Evolutionary conservation across 139 green algal species (phyloP).

Genomic region (Chlamydomonas sp.): DNA sequence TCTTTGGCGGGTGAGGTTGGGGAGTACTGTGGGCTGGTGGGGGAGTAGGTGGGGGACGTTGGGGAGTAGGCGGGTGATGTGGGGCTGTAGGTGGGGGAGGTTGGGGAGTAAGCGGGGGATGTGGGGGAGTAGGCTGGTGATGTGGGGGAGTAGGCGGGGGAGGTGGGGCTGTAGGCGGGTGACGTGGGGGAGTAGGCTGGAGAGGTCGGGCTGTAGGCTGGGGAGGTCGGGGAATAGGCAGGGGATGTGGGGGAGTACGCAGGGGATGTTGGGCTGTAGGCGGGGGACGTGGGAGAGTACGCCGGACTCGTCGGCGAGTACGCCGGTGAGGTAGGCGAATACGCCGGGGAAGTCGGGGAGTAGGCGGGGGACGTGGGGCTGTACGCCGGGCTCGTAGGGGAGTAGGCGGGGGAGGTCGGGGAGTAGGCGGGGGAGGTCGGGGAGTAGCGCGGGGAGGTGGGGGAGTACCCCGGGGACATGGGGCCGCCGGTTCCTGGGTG

Average conservation of each 20-base stretch:
- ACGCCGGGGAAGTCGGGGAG: slow-evolving; percentile 65
- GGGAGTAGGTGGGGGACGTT: slow-evolving; percentile 17
- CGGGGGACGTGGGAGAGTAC: slow-evolving; percentile 60
- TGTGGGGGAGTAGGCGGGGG: slow-evolving; percentile 46
- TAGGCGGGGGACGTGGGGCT: slow-evolving; percentile 78
- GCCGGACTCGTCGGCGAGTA: slow-evolving; percentile 67
- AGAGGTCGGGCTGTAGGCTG: slow-evolving; percentile 58
- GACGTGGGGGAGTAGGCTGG: slow-evolving; percentile 58
- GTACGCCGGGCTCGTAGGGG: slow-evolving; percentile 73
- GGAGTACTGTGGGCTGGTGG: slow-evolving; percentile 60
- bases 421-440: slow-evolving; percentile 75
- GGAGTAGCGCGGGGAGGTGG: slow-evolving; percentile 66
- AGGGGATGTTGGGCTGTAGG: slow-evolving; percentile 74
- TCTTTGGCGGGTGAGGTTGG: not conserved
- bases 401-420: slow-evolving; percentile 77
- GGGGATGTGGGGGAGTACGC: slow-evolving; percentile 79
- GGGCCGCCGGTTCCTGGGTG: slow-evolving; percentile 55
- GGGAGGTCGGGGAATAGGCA: slow-evolving; percentile 70
- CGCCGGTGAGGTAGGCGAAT: slow-evolving; percentile 58
- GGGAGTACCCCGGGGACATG: slow-evolving; percentile 57
- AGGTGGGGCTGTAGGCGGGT: slow-evolving; percentile 59
- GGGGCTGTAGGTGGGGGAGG: slow-evolving; percentile 69
- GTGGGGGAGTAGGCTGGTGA: slow-evolving; percentile 71
- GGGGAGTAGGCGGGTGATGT: not conserved
- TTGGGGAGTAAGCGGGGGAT: not conserved